phyloP scores from a whole-genome alignment of 768 basidiomycete genomes.

The Baorangia bicolor region DNA sequence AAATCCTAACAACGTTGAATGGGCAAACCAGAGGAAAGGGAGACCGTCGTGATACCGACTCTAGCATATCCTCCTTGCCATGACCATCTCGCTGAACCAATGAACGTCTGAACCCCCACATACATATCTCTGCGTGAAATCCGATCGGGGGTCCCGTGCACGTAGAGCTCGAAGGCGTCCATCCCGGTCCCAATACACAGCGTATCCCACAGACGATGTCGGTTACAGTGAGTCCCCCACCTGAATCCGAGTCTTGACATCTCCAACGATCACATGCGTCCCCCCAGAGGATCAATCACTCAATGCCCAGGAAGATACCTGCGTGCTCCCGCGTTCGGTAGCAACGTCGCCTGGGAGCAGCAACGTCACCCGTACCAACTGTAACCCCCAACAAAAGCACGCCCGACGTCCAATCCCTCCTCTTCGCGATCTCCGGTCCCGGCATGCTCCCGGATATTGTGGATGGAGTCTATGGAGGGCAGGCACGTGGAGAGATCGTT shows the following conservation, averaged over 20 bases:
- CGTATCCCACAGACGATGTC: neutral
- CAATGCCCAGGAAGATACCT: conserved; percentile 24
- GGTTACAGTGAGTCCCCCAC: conserved; percentile 8
- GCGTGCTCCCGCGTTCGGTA: conserved; percentile 30
- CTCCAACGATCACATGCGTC: no score
- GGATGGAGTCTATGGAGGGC: conserved; percentile 5
- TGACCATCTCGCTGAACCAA: no score
- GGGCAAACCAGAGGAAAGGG: no score
- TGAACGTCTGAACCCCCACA: neutral
- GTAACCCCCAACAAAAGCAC: conserved; percentile 19
- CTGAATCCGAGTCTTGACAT: neutral
- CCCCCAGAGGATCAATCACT: conserved; percentile 18
- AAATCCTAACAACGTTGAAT: no score
- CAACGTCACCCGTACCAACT: conserved; percentile 22
- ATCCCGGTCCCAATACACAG: neutral
- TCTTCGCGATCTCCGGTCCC: conserved; percentile 27
- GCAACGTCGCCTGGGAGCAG: conserved; percentile 36
- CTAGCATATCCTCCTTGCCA: no score
- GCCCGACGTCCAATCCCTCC: conserved; percentile 24
- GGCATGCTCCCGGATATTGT: conserved; percentile 31
- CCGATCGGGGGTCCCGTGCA: neutral
- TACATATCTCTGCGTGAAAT: no score
- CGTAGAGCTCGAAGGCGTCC: neutral
- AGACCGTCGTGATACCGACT: no score
- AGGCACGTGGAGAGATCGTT: conserved; percentile 9